These are phyloP conservation scores for Candida peoriensis DNA, from an alignment of 805 yeast genomes.

Conservation along the genomic window DNA sequence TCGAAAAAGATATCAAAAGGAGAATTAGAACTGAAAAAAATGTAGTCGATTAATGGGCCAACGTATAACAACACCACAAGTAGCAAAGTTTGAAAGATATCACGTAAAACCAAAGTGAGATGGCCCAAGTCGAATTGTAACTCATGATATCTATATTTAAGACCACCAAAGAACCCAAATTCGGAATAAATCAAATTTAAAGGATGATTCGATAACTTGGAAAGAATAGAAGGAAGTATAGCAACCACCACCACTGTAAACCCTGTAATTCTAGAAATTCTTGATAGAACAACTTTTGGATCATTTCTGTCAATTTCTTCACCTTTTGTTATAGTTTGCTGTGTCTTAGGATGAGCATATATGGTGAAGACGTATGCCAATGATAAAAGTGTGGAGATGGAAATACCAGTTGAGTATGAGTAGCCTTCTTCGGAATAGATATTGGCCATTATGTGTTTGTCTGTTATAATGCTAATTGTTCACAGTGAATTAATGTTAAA, in stretches of 20 bases:
- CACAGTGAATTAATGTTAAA: too few species aligned
- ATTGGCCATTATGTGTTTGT: too few species aligned
- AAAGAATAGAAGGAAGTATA: conserved; percentile 8
- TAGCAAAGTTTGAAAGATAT: conserved; percentile 17
- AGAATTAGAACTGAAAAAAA: conserved; percentile 21
- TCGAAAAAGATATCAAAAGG: conserved; percentile 12
- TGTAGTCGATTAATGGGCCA: conserved; percentile 42
- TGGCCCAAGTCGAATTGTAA: conserved; percentile 2
- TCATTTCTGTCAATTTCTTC: conserved; percentile 33
- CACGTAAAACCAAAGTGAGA: conserved; percentile 11
- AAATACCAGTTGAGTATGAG: conserved; percentile 11
- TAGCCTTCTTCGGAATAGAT: too few species aligned
- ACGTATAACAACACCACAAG: conserved; percentile 37
- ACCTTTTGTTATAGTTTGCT: conserved; percentile 13
- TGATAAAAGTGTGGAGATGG: conserved; percentile 32
- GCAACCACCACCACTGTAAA: conserved; percentile 6
- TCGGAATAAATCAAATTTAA: conserved; percentile 11
- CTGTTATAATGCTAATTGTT: too few species aligned
- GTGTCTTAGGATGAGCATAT: conserved; percentile 24
- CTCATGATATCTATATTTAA: conserved; percentile 9
- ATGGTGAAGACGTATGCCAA: conserved; percentile 42
- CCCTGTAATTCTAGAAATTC: conserved; percentile 33
- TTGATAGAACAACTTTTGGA: conserved; percentile 34
- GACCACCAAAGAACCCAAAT: conserved; percentile 36
- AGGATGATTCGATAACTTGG: conserved; percentile 6